A percentile compares a stretch with the other conserved stretches of the same genome.
Conservation (phyloP, 805 yeast species). For the Candida jianshihensis region DNA sequence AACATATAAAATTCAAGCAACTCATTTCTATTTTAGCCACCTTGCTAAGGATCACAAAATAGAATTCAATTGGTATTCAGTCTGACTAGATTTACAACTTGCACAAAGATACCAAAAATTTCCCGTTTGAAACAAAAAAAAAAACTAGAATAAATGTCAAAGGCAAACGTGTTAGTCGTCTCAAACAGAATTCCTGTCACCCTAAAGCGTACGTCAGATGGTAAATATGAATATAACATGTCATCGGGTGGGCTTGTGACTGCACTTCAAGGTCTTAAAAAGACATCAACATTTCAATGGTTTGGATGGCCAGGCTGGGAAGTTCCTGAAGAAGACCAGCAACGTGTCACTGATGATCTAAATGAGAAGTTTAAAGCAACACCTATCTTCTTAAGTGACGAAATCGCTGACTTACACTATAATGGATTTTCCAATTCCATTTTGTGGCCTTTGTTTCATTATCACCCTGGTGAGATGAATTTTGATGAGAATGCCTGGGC, state of each 20-base stretch:
- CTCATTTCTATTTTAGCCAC: too few relatives aligned
- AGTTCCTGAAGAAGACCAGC: conserved; percentile 70
- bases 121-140: too few relatives aligned
- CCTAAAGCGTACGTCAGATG: conserved; percentile 54
- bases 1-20: too few relatives aligned
- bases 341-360: conserved; percentile 60
- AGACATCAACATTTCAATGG: conserved; percentile 85
- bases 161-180: conserved; percentile 72
- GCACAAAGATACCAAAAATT: too few relatives aligned
- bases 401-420: conserved; percentile 90
- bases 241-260: conserved; percentile 97
- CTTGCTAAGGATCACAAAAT: too few relatives aligned
- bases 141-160: conserved; percentile 5
- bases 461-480: conserved; percentile 98
- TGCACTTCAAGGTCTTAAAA: conserved; percentile 86
- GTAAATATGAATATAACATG: conserved; percentile 77
- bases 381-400: conserved; percentile 83
- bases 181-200: conserved; percentile 96
- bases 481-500: conserved; percentile 98
- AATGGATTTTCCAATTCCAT: conserved; percentile 94
- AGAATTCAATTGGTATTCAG: too few relatives aligned
- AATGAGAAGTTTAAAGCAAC: conserved; percentile 76
- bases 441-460: conserved; percentile 96
- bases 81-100: too few relatives aligned
- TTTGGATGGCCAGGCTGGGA: conserved; percentile 97